Percentiles rank a stretch among this genome's conserved stretches.
phyloP scores from a whole-genome alignment of 2,329 filamentous ascomycete genomes.

The Diaporthe vaccinii region DNA sequence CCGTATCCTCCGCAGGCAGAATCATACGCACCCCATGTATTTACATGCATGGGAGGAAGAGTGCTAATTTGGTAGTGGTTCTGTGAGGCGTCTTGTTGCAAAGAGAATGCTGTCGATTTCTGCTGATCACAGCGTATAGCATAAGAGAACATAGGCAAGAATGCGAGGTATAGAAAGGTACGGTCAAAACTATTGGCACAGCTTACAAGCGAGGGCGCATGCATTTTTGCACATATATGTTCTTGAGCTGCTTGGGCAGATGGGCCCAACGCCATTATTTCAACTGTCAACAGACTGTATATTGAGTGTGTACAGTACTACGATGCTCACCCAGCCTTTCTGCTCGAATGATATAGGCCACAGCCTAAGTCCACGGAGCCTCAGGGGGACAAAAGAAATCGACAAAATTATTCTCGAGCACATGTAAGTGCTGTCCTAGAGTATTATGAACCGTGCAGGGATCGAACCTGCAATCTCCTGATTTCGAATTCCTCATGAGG shows the following conservation, averaged over 20 bases:
- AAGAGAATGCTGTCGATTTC: not conserved
- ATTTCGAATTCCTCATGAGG: not conserved
- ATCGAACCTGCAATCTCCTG: conserved; percentile 43
- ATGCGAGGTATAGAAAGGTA: not conserved
- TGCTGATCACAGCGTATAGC: not conserved
- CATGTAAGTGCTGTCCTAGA: not conserved
- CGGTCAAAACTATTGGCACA: not conserved
- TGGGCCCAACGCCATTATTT: not conserved
- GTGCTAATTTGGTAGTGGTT: not conserved
- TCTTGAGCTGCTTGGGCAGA: not conserved
- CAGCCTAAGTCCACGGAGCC: not conserved
- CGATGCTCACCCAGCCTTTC: too few species aligned
- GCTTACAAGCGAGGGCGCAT: not conserved
- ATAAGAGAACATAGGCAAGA: not conserved
- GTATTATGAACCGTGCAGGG: conserved; percentile 38
- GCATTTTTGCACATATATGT: not conserved
- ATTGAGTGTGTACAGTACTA: not conserved
- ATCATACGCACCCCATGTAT: not conserved
- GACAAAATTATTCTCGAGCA: conserved; percentile 10
- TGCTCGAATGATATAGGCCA: not conserved
- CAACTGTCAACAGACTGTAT: too few species aligned
- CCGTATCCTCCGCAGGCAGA: not conserved
- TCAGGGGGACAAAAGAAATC: not conserved
- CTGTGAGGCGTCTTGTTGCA: not conserved
- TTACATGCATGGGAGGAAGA: not conserved